phyloP scores from a whole-genome alignment of 1,284 basidiomycete species.

The Nidula niveotomentosa region DNA sequence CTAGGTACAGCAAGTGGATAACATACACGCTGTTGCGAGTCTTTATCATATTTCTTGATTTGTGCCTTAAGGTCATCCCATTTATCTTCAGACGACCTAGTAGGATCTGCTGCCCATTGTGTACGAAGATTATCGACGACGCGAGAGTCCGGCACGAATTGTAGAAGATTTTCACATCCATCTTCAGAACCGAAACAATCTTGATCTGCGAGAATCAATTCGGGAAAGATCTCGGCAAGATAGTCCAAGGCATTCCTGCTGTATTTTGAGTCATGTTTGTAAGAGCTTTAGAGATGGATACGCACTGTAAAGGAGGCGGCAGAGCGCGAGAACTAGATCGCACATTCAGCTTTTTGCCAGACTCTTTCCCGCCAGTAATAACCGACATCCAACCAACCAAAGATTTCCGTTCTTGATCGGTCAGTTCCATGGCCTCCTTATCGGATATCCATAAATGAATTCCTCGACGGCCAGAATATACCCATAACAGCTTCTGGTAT shows the following conservation, averaged over 20 bases:
- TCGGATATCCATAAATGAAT: slow-evolving; percentile 99
- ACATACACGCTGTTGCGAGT: slow-evolving; percentile 30
- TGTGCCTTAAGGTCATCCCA: slow-evolving; percentile 69
- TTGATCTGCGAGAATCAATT: slow-evolving; percentile 83
- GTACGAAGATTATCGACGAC: slow-evolving; percentile 47
- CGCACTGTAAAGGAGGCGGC: slow-evolving; percentile 74
- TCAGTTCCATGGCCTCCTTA: slow-evolving; percentile 82
- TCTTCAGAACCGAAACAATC: slow-evolving; percentile 77
- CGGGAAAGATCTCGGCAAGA: slow-evolving; percentile 59
- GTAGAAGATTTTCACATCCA: slow-evolving; percentile 77
- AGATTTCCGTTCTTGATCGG: slow-evolving; percentile 88
- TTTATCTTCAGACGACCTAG: slow-evolving; percentile 60
- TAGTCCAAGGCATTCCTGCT: slow-evolving; percentile 51
- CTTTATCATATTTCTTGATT: slow-evolving; percentile 26
- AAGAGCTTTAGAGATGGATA: slow-evolving; percentile 13
- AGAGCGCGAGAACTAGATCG: slow-evolving; percentile 50
- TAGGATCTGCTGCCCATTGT: slow-evolving; percentile 64
- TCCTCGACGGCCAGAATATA: slow-evolving; percentile 97
- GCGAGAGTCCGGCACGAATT: slow-evolving; percentile 70
- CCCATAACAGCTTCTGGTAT: slow-evolving; percentile 86
- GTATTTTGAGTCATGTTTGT: slow-evolving; percentile 3
- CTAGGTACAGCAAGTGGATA: slow-evolving; percentile 1
- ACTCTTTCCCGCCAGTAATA: slow-evolving; percentile 81
- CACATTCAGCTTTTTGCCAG: slow-evolving; percentile 84
- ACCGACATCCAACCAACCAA: slow-evolving; percentile 90